Evolutionary conservation across 345 rosid genomes (phyloP).

Genomic region (Bruguiera gymnorhiza): DNA sequence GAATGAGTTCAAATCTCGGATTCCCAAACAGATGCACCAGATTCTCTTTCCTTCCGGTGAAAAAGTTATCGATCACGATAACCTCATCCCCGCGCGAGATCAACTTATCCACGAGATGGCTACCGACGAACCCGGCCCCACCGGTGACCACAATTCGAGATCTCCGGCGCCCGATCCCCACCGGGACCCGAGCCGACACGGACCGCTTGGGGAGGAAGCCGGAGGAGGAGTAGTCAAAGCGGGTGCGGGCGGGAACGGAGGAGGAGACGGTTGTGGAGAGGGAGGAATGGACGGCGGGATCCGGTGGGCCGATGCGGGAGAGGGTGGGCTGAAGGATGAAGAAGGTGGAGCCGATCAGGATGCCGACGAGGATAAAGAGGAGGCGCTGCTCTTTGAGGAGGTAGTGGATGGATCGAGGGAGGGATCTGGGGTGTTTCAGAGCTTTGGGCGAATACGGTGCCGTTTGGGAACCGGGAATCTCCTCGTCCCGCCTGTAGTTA

Average conservation of each 20-base stretch:
- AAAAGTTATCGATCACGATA: constrained; percentile 90
- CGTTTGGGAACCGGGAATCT: constrained; percentile 38
- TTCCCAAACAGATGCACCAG: constrained; percentile 72
- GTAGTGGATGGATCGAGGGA: constrained; percentile 86
- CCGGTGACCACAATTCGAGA: constrained; percentile 89
- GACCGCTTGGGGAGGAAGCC: constrained; percentile 1
- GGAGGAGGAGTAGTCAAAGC: not conserved
- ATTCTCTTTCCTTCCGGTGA: constrained; percentile 94
- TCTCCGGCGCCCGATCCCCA: constrained; percentile 56
- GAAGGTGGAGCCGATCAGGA: constrained; percentile 89
- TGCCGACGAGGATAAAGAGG: constrained; percentile 86
- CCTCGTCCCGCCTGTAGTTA: constrained; percentile 61
- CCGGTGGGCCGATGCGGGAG: constrained; percentile 57
- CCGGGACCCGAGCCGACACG: constrained; percentile 64
- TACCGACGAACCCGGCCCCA: constrained; percentile 97
- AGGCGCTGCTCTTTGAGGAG: constrained; percentile 84
- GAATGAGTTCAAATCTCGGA: constrained; percentile 89
- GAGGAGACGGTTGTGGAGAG: constrained; percentile 32
- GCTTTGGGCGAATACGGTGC: constrained; percentile 64
- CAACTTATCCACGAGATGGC: constrained; percentile 93
- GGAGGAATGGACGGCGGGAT: constrained; percentile 28
- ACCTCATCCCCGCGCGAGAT: constrained; percentile 89
- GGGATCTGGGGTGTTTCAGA: constrained; percentile 66
- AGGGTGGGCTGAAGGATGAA: constrained; percentile 90
- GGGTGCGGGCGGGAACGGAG: constrained; percentile 10